These are phyloP conservation scores for Fraxinus pennsylvanica DNA, from an alignment of 257 asterid genomes.

Conservation along the genomic window DNA sequence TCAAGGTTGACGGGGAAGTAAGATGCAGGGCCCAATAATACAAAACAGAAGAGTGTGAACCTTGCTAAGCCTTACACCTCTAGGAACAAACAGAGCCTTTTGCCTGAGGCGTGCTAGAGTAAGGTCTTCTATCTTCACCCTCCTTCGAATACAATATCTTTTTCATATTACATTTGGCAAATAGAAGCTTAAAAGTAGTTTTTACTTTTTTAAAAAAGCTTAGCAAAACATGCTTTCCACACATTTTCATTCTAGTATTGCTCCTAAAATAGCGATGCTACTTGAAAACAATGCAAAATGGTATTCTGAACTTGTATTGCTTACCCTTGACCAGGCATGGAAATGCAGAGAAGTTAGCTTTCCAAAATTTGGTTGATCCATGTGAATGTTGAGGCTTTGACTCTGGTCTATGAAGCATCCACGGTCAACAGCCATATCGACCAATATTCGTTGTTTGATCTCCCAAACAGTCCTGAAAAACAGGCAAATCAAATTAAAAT, in stretches of 20 bases:
- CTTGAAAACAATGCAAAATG: background rate
- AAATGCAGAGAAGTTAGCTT: constrained; percentile 89
- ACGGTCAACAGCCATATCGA: constrained; percentile 97
- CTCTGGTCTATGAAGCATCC: constrained; percentile 97
- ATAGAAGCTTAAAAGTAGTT: background rate
- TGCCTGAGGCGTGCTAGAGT: background rate
- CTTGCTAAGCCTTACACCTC: background rate
- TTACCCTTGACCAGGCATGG: constrained; percentile 86
- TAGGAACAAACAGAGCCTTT: background rate
- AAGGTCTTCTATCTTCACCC: background rate
- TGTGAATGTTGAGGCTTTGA: constrained; percentile 91
- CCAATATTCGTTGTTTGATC: constrained; percentile 76
- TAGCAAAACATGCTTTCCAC: background rate
- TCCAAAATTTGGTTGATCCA: constrained; percentile 87
- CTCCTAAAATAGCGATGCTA: background rate
- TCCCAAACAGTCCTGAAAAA: constrained; percentile 89
- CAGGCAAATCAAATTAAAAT: constrained; percentile 21
- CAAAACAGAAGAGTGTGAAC: background rate
- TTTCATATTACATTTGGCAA: background rate
- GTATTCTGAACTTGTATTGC: background rate
- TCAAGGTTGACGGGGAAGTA: too few relatives aligned
- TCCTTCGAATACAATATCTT: too few relatives aligned
- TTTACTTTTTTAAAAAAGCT: background rate
- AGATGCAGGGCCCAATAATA: background rate
- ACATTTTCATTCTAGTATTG: background rate